Conservation (phyloP, 495 filamentous ascomycete genomes). For the Aspergillus olivimuriae region DNA sequence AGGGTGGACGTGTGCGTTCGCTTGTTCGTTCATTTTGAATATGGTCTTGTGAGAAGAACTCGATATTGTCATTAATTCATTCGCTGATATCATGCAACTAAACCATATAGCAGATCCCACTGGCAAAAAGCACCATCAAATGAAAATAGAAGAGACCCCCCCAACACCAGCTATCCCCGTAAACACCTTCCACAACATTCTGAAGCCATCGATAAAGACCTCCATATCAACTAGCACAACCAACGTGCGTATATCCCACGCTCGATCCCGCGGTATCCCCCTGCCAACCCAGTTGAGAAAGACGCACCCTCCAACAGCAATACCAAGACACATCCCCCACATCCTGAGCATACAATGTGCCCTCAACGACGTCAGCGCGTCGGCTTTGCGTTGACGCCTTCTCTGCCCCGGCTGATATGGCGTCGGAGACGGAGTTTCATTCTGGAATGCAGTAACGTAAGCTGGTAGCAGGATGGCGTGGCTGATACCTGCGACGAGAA, state of each 20-base stretch:
- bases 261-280: too few relatives aligned
- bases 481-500: conserved; percentile 45
- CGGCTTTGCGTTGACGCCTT: conserved; percentile 4
- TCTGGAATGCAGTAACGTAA: conserved; percentile 25
- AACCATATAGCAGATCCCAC: conserved; percentile 1
- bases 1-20: too few relatives aligned
- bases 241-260: too few relatives aligned
- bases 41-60: too few relatives aligned
- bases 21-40: too few relatives aligned
- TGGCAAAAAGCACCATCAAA: conserved; percentile 10
- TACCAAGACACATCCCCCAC: conserved; percentile 57
- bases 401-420: background rate
- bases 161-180: background rate
- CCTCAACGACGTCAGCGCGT: conserved; percentile 13
- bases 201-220: background rate
- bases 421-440: background rate
- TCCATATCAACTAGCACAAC: too few relatives aligned
- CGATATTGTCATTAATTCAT: too few relatives aligned
- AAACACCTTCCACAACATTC: background rate
- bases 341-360: conserved; percentile 55
- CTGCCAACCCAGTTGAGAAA: conserved; percentile 45
- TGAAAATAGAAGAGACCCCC: background rate
- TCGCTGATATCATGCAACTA: too few relatives aligned
- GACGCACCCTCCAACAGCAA: conserved; percentile 53
- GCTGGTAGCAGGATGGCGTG: conserved; percentile 48